A percentile compares a stretch with the other conserved stretches of the same genome.
Conservation (phyloP, 2,329 filamentous ascomycete genomes). For the Fusarium chlamydosporum region DNA sequence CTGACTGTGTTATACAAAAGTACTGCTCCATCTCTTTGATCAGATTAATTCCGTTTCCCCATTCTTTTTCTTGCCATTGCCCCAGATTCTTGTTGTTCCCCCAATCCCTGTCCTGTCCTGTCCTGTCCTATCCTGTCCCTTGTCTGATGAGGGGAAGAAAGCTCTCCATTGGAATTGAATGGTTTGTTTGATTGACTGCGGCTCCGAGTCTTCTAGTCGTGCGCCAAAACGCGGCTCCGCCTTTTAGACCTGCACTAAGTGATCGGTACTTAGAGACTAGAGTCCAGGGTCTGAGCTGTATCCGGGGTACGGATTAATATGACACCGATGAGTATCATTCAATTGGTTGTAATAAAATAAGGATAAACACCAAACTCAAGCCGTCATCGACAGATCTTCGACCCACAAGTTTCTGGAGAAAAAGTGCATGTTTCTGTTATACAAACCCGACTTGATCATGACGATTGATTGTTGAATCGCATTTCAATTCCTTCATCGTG, state of each 20-base stretch:
- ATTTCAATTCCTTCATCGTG: conserved; percentile 19
- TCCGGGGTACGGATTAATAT: conserved; percentile 23
- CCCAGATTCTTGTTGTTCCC: conserved; percentile 15
- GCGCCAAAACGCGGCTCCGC: conserved; percentile 50
- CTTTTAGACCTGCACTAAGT: conserved; percentile 34
- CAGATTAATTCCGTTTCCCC: conserved; percentile 18
- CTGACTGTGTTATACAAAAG: not conserved
- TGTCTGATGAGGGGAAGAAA: conserved; percentile 43
- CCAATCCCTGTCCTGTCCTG: conserved; percentile 1
- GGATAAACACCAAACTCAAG: conserved; percentile 10
- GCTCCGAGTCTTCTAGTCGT: conserved; percentile 43
- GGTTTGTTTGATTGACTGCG: conserved; percentile 35
- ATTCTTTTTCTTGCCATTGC: not conserved
- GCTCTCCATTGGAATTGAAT: conserved; percentile 2
- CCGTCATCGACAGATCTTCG: conserved; percentile 34
- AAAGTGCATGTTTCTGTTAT: conserved; percentile 4
- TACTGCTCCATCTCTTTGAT: not conserved
- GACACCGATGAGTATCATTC: not conserved
- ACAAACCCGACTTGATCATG: conserved; percentile 16
- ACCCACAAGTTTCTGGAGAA: conserved; percentile 13
- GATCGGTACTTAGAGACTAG: conserved; percentile 7
- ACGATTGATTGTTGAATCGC: conserved; percentile 23
- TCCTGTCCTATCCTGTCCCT: not conserved
- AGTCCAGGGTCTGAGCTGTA: not conserved
- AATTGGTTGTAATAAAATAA: not conserved